A percentile compares a stretch with the other conserved stretches of the same genome.
These are phyloP conservation scores for Solanum neorickii DNA, from an alignment of 257 asterid genomes.

Conservation along the genomic window DNA sequence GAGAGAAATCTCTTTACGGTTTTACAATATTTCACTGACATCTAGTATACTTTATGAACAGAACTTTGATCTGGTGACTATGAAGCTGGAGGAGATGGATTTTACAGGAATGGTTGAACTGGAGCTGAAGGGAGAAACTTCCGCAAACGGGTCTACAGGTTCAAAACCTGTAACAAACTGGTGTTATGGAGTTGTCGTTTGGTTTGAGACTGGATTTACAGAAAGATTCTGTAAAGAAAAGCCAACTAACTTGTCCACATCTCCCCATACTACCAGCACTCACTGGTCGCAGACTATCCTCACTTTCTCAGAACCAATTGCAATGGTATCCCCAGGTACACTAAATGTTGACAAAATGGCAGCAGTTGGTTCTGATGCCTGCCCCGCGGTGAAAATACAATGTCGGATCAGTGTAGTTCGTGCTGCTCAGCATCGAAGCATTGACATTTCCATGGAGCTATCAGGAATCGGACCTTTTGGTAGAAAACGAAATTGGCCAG, in stretches of 20 bases:
- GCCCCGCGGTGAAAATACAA: slow-evolving; percentile 49
- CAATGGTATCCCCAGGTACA: slow-evolving; percentile 31
- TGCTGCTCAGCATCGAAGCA: slow-evolving; percentile 65
- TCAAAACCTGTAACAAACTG: slow-evolving; percentile 17
- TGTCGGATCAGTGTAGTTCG: slow-evolving; percentile 78
- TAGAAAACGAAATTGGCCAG: slow-evolving; percentile 51
- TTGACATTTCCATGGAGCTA: slow-evolving; percentile 87
- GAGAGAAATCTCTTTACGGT: not conserved
- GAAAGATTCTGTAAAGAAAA: slow-evolving; percentile 71
- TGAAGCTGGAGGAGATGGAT: slow-evolving; percentile 76
- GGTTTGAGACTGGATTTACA: slow-evolving; percentile 91
- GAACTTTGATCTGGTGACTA: slow-evolving; percentile 76
- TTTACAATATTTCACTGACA: not conserved
- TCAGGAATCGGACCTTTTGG: slow-evolving; percentile 40
- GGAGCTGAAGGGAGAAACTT: slow-evolving; percentile 18
- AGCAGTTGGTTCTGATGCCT: slow-evolving; percentile 43
- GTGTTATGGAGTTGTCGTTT: slow-evolving; percentile 81
- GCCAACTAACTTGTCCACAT: slow-evolving; percentile 68
- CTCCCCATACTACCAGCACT: slow-evolving; percentile 68
- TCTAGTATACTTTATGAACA: slow-evolving; percentile 12
- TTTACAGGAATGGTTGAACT: slow-evolving; percentile 71
- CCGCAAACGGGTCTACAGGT: not conserved
- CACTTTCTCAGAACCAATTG: slow-evolving; percentile 75
- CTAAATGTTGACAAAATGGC: slow-evolving; percentile 6
- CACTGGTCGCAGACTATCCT: slow-evolving; percentile 95